phyloP scores from a whole-genome alignment of 176 grass and related monocot genomes.

The Eleusine coracana region DNA sequence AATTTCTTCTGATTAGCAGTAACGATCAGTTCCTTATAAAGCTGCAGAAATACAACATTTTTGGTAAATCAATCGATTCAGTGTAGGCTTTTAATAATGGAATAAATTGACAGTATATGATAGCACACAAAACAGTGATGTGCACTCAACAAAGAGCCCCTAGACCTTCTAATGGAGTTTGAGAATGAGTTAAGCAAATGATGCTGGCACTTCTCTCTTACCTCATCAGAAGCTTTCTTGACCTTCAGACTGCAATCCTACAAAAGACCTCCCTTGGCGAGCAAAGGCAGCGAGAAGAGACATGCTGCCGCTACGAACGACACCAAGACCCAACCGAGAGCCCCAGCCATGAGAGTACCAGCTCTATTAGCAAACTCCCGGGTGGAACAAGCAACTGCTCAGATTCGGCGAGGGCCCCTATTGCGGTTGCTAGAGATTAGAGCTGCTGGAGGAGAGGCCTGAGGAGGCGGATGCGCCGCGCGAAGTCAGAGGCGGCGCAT shows the following conservation, averaged over 20 bases:
- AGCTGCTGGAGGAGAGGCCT: too few relatives aligned
- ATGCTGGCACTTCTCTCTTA: slow-evolving; percentile 33
- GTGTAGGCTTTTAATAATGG: not conserved
- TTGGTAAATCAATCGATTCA: not conserved
- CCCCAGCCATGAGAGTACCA: too few relatives aligned
- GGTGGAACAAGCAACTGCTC: too few relatives aligned
- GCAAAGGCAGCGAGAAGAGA: slow-evolving; percentile 92
- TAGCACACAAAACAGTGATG: not conserved
- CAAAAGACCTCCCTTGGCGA: slow-evolving; percentile 81
- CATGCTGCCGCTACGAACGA: too few relatives aligned
- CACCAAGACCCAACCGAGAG: too few relatives aligned
- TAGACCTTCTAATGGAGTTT: slow-evolving; percentile 17
- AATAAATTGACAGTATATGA: not conserved
- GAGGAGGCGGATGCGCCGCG: too few relatives aligned
- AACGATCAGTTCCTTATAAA: slow-evolving; percentile 83
- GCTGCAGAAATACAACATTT: slow-evolving; percentile 61
- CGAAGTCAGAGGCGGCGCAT: too few relatives aligned
- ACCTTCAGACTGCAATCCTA: slow-evolving; percentile 66
- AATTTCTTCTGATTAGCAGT: slow-evolving; percentile 91
- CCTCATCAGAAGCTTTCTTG: slow-evolving; percentile 84
- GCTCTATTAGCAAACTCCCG: too few relatives aligned
- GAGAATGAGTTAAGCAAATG: slow-evolving; percentile 18
- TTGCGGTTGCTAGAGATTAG: too few relatives aligned
- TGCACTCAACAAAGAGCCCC: not conserved
- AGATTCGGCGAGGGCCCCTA: too few relatives aligned